Percentiles rank a stretch among this genome's conserved stretches.
Conservation (phyloP, 2,329 filamentous ascomycete species). For the Periconia macrospinosa region DNA sequence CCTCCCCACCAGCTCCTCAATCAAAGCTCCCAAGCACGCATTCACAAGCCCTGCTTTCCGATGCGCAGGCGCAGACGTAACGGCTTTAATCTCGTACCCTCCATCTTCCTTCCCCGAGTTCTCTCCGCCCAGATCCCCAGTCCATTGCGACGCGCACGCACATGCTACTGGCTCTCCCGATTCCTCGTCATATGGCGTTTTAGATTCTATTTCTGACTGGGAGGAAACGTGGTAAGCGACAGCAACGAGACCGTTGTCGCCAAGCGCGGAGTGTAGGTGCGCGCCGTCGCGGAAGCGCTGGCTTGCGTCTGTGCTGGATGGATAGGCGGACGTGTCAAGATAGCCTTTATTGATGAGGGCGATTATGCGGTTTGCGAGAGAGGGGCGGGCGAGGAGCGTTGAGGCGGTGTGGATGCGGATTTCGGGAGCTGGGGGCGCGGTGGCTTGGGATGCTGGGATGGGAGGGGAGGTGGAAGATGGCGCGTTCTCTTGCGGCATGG, state of each 20-base stretch:
- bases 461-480: no score
- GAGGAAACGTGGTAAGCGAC: not conserved
- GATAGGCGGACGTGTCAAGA: not conserved
- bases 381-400: not conserved
- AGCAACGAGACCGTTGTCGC: not conserved
- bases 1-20: not conserved
- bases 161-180: not conserved
- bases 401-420: not conserved
- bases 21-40: not conserved
- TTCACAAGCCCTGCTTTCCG: slow-evolving; percentile 1
- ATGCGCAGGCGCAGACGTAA: not conserved
- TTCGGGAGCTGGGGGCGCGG: not conserved
- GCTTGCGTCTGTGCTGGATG: not conserved
- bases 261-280: not conserved
- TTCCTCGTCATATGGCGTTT: no score
- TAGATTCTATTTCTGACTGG: not conserved
- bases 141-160: slow-evolving; percentile 1
- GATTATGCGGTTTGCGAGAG: not conserved
- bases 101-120: not conserved
- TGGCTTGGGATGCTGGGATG: not conserved
- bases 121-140: not conserved
- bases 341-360: not conserved
- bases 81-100: slow-evolving; percentile 8
- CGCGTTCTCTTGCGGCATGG: no score
- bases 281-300: no score